Conservation (phyloP, 305 asterid genomes). For the Fraxinus nigra region DNA sequence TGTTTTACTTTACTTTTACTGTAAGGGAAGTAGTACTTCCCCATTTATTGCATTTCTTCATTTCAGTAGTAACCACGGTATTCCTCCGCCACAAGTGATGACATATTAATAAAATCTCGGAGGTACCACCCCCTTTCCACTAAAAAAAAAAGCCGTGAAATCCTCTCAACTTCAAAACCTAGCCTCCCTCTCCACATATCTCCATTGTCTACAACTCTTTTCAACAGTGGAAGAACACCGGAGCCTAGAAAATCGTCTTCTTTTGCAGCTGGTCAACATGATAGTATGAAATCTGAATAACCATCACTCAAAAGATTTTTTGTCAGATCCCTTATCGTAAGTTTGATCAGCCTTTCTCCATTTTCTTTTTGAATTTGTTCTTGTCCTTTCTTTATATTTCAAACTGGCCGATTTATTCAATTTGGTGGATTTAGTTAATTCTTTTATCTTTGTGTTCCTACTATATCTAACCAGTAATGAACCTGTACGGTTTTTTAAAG, state of each 20-base stretch:
- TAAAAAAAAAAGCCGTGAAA: too few species aligned
- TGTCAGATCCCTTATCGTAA: conserved; percentile 94
- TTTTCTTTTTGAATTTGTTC: background rate
- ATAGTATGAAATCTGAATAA: conserved; percentile 38
- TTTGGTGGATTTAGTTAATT: background rate
- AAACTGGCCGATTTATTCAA: background rate
- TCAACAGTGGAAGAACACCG: too few species aligned
- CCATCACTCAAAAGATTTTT: conserved; percentile 84
- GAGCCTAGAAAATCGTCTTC: conserved; percentile 12
- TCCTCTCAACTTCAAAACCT: too few species aligned
- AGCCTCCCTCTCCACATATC: too few species aligned
- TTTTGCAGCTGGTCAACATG: conserved; percentile 42
- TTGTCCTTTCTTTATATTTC: background rate
- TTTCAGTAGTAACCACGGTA: too few species aligned
- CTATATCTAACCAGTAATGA: background rate
- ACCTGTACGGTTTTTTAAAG: background rate
- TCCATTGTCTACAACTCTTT: too few species aligned
- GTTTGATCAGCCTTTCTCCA: conserved; percentile 29
- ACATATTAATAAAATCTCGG: too few species aligned
- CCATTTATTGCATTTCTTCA: too few species aligned
- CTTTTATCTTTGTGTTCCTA: background rate
- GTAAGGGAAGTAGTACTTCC: too few species aligned
- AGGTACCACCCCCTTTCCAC: too few species aligned
- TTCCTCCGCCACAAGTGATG: too few species aligned
- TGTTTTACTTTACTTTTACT: too few species aligned